Evolutionary conservation across 2,329 filamentous ascomycete genomes (phyloP), one percentile per base, ranked within the genome.

Genomic region (Zymoseptoria passerinii): DNA sequence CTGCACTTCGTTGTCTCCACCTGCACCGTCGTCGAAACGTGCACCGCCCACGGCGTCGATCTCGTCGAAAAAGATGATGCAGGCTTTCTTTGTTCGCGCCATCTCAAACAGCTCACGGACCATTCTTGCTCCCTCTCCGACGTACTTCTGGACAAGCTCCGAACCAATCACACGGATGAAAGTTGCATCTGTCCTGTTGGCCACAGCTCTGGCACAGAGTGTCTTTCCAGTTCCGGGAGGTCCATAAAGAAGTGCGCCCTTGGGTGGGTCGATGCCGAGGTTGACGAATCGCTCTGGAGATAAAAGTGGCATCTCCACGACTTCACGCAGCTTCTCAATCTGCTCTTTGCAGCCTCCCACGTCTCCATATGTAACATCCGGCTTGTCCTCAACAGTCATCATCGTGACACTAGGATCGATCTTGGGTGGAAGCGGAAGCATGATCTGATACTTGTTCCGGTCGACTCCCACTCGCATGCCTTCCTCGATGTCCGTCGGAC

Each of bases 381-480:
- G 94, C 81, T 99, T 99, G 79, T 99, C 94, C 80, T 99, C 94
- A 64, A 99, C 94, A 54, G 94, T 97, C 94, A 99, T 99, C 94
- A 99, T 99, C 48, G 94, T 99, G 66, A 99, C 94, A 67, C 90
- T 96, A 56, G 94, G 92, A 72, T 99, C 94, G 78, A 99, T 99
- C 82, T 97, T 99, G 40, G 94, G 94, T 50, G 94, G 94, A 56
- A 99, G 79, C 40, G 94, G 94, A 52, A 99, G 82, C 75, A 99
- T 86, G 70, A 99, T 99, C 78, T 99, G 94, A 77, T 99, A 99
- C 81, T 99, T 99, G 80, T 95, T 97, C 58, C 94, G 84, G 76
- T 99, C 94, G 73, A 99, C 94, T 72, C 84, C 94, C 62, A 99
- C 94, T 67, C 94, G 86, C 94, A 99, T 99, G 65, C 94, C 94